A percentile compares a stretch with the other conserved stretches of the same genome.
These are phyloP conservation scores for Uronychia binucleata DNA, from an alignment of 73 alveolate genomes.

Conservation along the genomic window DNA sequence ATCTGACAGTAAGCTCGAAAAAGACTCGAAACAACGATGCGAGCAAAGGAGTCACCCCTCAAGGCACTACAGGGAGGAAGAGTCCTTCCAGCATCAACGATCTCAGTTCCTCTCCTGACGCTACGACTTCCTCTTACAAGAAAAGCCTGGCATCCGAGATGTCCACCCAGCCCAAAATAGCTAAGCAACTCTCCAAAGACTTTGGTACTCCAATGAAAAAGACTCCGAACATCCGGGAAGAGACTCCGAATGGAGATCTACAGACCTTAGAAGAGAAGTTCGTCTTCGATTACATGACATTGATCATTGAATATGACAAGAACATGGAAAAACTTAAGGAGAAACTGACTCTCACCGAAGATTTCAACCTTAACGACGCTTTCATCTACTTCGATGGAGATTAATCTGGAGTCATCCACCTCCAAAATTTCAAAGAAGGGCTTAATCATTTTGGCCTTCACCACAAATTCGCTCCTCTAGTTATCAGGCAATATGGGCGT, in stretches of 20 bases:
- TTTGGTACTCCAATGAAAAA: neutral
- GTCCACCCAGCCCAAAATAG: neutral
- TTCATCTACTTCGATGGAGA: neutral
- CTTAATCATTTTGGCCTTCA: neutral
- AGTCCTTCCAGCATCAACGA: too few species aligned
- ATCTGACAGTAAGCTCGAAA: too few species aligned
- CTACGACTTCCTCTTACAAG: too few species aligned
- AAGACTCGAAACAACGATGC: too few species aligned
- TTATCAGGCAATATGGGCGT: neutral
- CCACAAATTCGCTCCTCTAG: neutral
- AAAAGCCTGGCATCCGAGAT: too few species aligned
- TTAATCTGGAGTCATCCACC: neutral
- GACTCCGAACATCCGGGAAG: neutral
- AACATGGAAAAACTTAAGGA: neutral
- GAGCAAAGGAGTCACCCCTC: too few species aligned
- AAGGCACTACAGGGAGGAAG: too few species aligned
- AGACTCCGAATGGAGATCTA: neutral
- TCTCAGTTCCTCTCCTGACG: too few species aligned
- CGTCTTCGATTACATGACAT: neutral
- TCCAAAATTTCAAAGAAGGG: neutral
- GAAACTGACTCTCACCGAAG: neutral
- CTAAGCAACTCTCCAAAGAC: neutral
- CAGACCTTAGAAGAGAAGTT: neutral
- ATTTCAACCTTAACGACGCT: neutral
- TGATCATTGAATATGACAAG: neutral